These are phyloP conservation scores for Aethionema arabicum DNA, from an alignment of 345 rosid genomes.

Conservation along the genomic window DNA sequence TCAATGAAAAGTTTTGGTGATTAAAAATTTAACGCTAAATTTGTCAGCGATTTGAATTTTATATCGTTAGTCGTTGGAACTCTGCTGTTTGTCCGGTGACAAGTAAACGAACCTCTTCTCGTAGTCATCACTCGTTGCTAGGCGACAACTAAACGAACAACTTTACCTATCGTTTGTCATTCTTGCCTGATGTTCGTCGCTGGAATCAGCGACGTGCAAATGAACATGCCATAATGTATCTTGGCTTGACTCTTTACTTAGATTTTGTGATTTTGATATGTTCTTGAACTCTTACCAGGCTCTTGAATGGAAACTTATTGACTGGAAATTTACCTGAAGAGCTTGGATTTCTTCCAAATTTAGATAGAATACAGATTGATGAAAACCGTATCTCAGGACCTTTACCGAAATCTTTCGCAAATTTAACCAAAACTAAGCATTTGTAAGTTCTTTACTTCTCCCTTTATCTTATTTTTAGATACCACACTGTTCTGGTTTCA, in stretches of 20 bases:
- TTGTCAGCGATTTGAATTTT: too few relatives aligned
- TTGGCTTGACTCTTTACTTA: slow-evolving; percentile 26
- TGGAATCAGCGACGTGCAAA: too few relatives aligned
- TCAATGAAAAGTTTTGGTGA: too few relatives aligned
- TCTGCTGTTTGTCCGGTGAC: too few relatives aligned
- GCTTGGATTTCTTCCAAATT: slow-evolving; percentile 79
- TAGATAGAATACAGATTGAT: slow-evolving; percentile 96
- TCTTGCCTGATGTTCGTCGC: too few relatives aligned
- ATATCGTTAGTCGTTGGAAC: too few relatives aligned
- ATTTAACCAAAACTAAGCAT: slow-evolving; percentile 79
- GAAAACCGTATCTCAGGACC: slow-evolving; percentile 83
- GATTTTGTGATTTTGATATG: slow-evolving; percentile 5
- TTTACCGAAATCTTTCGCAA: slow-evolving; percentile 75
- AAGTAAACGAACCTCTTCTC: too few relatives aligned
- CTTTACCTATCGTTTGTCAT: too few relatives aligned
- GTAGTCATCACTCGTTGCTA: too few relatives aligned
- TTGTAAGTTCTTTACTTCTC: slow-evolving; percentile 60
- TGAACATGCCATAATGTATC: background rate
- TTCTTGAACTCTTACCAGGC: slow-evolving; percentile 50
- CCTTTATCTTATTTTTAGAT: too few relatives aligned
- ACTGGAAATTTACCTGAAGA: slow-evolving; percentile 81
- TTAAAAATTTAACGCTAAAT: too few relatives aligned
- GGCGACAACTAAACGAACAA: too few relatives aligned
- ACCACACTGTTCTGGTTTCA: background rate
- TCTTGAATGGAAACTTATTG: slow-evolving; percentile 81